phyloP scores from a whole-genome alignment of 768 basidiomycete genomes.

The Collybia mongolica region DNA sequence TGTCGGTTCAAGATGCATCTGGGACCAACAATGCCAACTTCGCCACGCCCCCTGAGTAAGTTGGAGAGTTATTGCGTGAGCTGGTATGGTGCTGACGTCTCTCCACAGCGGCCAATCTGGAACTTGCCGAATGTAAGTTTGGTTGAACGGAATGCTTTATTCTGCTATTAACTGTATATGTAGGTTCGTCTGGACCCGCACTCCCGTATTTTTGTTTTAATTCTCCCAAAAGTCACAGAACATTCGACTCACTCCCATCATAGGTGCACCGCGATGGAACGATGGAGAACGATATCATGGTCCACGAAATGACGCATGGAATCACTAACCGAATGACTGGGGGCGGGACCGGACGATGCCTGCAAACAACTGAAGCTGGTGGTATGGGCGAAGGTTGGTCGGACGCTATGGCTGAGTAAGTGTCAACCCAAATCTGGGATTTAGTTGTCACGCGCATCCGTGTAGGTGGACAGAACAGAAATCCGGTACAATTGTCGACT shows the following conservation, averaged over 20 bases:
- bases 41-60: conserved; percentile 42
- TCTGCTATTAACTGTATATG: not conserved
- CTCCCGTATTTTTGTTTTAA: conserved; percentile 3
- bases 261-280: conserved; percentile 49
- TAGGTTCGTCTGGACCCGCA: conserved; percentile 10
- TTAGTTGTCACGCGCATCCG: not conserved
- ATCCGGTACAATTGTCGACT: conserved; percentile 22
- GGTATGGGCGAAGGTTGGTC: conserved; percentile 63
- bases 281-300: conserved; percentile 35
- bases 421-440: not conserved
- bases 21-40: conserved; percentile 46
- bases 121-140: conserved; percentile 16
- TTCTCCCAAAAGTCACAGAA: conserved; percentile 31
- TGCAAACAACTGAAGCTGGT: conserved; percentile 54
- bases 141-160: not conserved
- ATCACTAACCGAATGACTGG: conserved; percentile 44
- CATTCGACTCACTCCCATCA: not conserved
- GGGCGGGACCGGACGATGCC: conserved; percentile 50
- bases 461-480: conserved; percentile 30
- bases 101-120: conserved; percentile 34
- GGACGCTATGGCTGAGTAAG: conserved; percentile 32
- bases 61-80: not conserved
- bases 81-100: no score
- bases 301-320: conserved; percentile 49
- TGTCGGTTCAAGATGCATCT: conserved; percentile 51